phyloP scores from a whole-genome alignment of 768 basidiomycete species.

The Suillus luteus region DNA sequence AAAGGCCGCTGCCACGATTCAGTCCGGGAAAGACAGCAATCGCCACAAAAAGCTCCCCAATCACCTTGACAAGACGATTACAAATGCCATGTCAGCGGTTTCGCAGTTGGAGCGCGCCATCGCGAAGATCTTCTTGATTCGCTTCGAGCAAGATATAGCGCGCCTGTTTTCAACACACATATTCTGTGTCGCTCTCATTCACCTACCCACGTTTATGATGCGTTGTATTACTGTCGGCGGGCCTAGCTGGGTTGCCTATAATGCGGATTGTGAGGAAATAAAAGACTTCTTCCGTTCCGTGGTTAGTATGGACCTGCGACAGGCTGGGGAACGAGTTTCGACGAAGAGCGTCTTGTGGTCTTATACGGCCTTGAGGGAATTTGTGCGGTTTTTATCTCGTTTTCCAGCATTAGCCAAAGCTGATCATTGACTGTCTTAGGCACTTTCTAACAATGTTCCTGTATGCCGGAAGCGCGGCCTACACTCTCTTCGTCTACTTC shows the following conservation, averaged over 20 bases:
- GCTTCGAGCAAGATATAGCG: conserved; percentile 75
- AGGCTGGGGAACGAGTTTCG: conserved; percentile 76
- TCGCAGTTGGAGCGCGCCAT: conserved; percentile 70
- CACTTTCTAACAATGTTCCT: conserved; percentile 67
- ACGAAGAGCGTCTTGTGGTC: conserved; percentile 82
- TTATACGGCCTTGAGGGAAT: conserved; percentile 75
- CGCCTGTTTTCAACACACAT: conserved; percentile 73
- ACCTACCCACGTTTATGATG: conserved; percentile 69
- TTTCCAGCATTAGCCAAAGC: neutral
- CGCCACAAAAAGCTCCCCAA: conserved; percentile 42
- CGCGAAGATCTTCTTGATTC: conserved; percentile 63
- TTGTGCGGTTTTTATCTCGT: conserved; percentile 47
- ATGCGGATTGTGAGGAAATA: conserved; percentile 67
- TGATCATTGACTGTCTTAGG: conserved; percentile 39
- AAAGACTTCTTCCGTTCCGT: conserved; percentile 73
- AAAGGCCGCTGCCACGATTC: conserved; percentile 40
- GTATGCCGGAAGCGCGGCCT: conserved; percentile 67
- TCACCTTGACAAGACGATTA: conserved; percentile 55
- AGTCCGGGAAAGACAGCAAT: conserved; percentile 31
- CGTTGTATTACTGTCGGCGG: conserved; percentile 62
- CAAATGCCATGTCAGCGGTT: conserved; percentile 60
- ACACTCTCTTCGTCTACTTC: conserved; percentile 66
- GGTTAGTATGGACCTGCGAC: conserved; percentile 76
- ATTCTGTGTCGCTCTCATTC: conserved; percentile 61
- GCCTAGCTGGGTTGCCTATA: conserved; percentile 69